These are phyloP conservation scores for Kwoniella botswanensis DNA, from an alignment of 768 basidiomycete genomes.

Conservation along the genomic window DNA sequence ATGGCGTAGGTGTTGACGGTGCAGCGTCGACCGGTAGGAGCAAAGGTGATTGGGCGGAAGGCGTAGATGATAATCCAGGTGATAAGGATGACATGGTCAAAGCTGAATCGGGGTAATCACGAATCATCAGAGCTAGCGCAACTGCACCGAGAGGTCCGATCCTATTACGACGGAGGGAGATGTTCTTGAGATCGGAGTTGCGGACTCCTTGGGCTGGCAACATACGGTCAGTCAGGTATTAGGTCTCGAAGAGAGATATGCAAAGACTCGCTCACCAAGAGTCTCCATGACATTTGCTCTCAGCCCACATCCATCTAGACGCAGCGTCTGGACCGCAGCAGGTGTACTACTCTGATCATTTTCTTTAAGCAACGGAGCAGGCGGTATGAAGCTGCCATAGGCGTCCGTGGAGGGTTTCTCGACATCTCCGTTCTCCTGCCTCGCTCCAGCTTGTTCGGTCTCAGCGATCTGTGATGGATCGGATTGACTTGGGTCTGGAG, in stretches of 20 bases:
- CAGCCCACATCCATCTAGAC: slow-evolving; percentile 83
- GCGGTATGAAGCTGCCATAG: slow-evolving; percentile 51
- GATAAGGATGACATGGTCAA: slow-evolving; percentile 56
- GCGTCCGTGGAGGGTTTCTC: slow-evolving; percentile 10
- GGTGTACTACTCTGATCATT: slow-evolving; percentile 21
- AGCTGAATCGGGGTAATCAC: slow-evolving; percentile 85
- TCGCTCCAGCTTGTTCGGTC: neutral
- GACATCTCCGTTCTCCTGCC: too few relatives aligned
- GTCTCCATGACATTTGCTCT: slow-evolving; percentile 76
- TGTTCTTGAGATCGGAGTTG: slow-evolving; percentile 79
- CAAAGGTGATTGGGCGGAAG: slow-evolving; percentile 1
- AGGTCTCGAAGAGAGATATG: neutral
- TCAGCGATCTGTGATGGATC: neutral
- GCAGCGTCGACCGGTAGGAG: neutral
- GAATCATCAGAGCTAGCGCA: slow-evolving; percentile 91
- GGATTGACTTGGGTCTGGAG: neutral
- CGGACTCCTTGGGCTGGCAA: slow-evolving; percentile 77
- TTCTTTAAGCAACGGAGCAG: slow-evolving; percentile 57
- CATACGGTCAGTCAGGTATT: slow-evolving; percentile 4
- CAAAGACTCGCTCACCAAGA: slow-evolving; percentile 66
- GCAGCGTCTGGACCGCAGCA: slow-evolving; percentile 69
- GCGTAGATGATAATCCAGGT: slow-evolving; percentile 23
- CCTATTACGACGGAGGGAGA: slow-evolving; percentile 86
- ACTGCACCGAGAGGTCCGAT: slow-evolving; percentile 86
- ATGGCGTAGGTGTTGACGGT: slow-evolving; percentile 46